Evolutionary conservation across 306 rosid genomes (phyloP).

Genomic region (Vachellia collinsii): DNA sequence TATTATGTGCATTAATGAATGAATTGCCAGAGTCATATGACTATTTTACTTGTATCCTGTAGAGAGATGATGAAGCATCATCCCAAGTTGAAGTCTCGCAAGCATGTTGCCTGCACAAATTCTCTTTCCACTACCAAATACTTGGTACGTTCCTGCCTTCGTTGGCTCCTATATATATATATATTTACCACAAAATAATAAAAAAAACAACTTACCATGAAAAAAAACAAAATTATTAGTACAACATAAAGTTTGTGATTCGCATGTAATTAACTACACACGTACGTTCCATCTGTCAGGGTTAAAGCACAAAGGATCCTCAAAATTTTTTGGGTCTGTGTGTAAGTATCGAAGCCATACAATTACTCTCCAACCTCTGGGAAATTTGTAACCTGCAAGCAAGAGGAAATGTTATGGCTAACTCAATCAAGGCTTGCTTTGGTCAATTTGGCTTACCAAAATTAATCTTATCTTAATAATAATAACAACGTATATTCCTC

Average conservation of each 20-base stretch:
- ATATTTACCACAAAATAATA: not conserved
- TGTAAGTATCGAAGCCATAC: slow-evolving; percentile 30
- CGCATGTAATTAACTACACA: not conserved
- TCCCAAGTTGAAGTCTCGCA: slow-evolving; percentile 46
- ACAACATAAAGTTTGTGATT: not conserved
- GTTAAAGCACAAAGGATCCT: slow-evolving; percentile 37
- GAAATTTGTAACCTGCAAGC: slow-evolving; percentile 42
- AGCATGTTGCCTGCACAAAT: slow-evolving; percentile 54
- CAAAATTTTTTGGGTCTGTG: slow-evolving; percentile 27
- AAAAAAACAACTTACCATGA: not conserved
- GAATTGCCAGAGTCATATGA: not conserved
- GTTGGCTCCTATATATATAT: not conserved
- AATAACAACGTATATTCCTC: not conserved
- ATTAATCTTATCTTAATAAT: no score
- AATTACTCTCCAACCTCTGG: slow-evolving; percentile 38
- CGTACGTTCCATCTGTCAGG: slow-evolving; percentile 44
- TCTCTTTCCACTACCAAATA: slow-evolving; percentile 50
- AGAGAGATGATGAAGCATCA: slow-evolving; percentile 53
- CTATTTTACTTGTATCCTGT: slow-evolving; percentile 42
- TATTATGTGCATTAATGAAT: not conserved
- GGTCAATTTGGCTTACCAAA: not conserved
- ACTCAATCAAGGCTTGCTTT: not conserved
- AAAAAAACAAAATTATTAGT: not conserved
- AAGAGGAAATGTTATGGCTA: not conserved
- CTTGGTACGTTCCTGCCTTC: slow-evolving; percentile 42